Evolutionary conservation across 371 early-diverging fungal genomes (phyloP), one percentile per base, ranked within the genome.

Genomic region (Umbelopsis sp.): DNA sequence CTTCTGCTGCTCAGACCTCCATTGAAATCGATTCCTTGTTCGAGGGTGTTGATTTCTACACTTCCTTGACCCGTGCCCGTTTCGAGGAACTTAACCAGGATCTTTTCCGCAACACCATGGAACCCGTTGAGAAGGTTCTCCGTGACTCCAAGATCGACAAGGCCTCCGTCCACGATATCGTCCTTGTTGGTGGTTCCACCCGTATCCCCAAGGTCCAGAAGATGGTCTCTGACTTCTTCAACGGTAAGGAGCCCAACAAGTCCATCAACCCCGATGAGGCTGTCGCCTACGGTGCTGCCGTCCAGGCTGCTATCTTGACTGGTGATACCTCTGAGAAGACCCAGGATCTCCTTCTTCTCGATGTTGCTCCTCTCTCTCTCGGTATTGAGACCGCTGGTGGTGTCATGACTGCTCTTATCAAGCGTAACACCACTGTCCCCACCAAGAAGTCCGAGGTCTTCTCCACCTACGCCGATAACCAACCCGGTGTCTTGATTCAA

Each of bases 191-290:
- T 81, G 99, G 99, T 73, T 97, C 97, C 75, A 97, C 98, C 70
- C 97, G 99, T 91, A 99, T 99, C 81, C 99, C 99, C 86, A 97
- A 96, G 92, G 91, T 99, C 76, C 97, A 96, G 82, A 92, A 97
- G 88, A 85, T 98, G 73, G 92, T 99, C 71, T 91, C 93, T n/a
- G 97, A 98, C 86, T 96, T 88, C 86, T 99, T 99, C 88, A 94
- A 95, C 87, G 97, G 96, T 78, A 97, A 96, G 89, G 94, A 97
- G 80, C 94, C 96, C 75, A 93, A 94, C 93, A 94, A 94, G 86
- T 93, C 94, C 76, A 96, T 98, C 90, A 96, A 98, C 92, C 99
- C 99, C 72, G 99, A 98, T 81, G 97, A 97, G 81, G 97, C 97
- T 69, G 98, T 99, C 71, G 99, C 99, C 70, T 98, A 96, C 77